Evolutionary conservation across 2,329 filamentous ascomycete species (phyloP), one percentile per base, ranked within the genome.

Genomic region (Mycosphaerelloides madeirae): DNA sequence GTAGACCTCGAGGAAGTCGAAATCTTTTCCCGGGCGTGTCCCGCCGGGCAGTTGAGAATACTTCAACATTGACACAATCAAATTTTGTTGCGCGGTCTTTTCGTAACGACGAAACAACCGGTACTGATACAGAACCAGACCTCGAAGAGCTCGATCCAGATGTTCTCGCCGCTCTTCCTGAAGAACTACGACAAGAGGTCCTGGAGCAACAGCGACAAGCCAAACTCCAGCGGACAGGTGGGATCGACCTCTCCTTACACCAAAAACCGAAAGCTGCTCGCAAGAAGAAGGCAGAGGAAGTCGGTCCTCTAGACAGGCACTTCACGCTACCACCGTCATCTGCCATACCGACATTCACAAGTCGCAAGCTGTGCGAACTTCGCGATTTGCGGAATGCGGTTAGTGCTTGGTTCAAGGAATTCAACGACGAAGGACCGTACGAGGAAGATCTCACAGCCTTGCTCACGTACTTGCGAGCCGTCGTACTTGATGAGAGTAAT

Each of bases 111-210:
- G 50, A 49, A 64, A 29, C 11, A 3, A 32, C 29, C 3, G 31
- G 18, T 25, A 62, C 60, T 1, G 60, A 62, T 3, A 61, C 48
- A 3, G 55, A 57, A 15, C 59, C 73, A 6, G 66, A 65, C 5
- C 50, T 70, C 1, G 72, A 75, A 37, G 73, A 78, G 32, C 66
- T 87, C 3, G 84, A 87, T 46, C 72, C 78, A 0, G 81, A 83
- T 0, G 90, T 96, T 58, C 79, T 97, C 2, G 80, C 84, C 1
- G 88, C 89, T 13, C 72, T 97, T 1, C 91, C 91, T 0, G 82
- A 85, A 53, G 87, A 95, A 36, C 78, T 95, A 36, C 80, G 86
- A 11, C 73, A 70, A 13, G 90, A 97, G 65, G 76, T 97, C 6
- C 66, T 95, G 2, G 81, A 80, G 15, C 86, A 95, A 57, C 83